Conservation (phyloP, 495 filamentous ascomycete genomes). For the Tuber magnatum region DNA sequence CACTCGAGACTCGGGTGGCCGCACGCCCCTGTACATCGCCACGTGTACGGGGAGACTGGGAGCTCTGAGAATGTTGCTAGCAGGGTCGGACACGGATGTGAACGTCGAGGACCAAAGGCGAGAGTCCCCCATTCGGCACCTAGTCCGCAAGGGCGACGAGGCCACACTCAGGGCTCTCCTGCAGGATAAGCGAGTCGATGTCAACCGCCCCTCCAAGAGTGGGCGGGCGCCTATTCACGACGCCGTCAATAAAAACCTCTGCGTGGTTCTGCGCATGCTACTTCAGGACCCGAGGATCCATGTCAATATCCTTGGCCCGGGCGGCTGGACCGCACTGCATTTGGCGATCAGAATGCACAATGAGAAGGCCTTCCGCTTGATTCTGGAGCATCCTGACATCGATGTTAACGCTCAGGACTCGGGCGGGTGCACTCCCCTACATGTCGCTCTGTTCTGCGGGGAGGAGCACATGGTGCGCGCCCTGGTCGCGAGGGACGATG, state of each 20-base stretch:
- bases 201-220: not conserved
- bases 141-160: not conserved
- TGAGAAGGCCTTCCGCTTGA: not conserved
- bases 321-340: not conserved
- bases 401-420: not conserved
- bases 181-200: not conserved
- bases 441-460: not conserved
- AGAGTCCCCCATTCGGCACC: not conserved
- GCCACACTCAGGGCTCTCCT: not conserved
- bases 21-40: not conserved
- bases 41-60: not conserved
- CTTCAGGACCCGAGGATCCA: not conserved
- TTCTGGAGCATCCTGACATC: not conserved
- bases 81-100: not conserved
- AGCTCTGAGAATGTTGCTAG: not conserved
- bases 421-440: not conserved
- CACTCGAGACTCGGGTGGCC: not conserved
- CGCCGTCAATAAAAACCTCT: not conserved
- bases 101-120: conserved; percentile 1
- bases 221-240: not conserved
- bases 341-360: not conserved
- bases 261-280: not conserved
- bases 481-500: not conserved
- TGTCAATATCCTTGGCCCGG: not conserved
- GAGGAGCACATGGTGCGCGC: not conserved